A percentile compares a stretch with the other conserved stretches of the same genome.
Conservation (phyloP, 1,284 basidiomycete species). For the Clitocybe nebularis region DNA sequence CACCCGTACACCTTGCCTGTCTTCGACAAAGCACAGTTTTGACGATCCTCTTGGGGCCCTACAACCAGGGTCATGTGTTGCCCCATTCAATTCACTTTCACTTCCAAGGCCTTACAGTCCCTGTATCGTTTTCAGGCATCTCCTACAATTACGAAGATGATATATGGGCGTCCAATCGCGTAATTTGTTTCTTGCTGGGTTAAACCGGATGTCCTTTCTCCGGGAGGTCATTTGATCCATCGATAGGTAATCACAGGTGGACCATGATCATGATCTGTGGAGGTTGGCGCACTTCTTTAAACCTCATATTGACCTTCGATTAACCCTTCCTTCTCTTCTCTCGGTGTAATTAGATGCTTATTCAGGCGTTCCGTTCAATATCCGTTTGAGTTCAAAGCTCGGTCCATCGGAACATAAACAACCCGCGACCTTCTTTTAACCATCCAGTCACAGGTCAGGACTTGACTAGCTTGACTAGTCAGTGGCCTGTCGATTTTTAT, state of each 20-base stretch:
- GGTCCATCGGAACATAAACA: conserved; percentile 1
- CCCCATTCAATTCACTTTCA: too few relatives aligned
- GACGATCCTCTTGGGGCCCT: conserved; percentile 1
- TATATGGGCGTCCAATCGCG: not conserved
- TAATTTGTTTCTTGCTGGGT: not conserved
- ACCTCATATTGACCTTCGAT: not conserved
- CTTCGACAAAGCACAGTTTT: not conserved
- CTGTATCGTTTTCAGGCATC: not conserved
- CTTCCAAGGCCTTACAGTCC: not conserved
- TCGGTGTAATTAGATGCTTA: not conserved
- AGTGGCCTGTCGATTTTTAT: too few relatives aligned
- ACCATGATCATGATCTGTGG: not conserved
- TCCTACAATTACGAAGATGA: not conserved
- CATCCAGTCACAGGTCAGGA: not conserved
- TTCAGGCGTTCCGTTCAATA: conserved; percentile 5
- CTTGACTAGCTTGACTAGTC: not conserved
- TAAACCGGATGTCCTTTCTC: not conserved
- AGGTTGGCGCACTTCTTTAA: conserved; percentile 1
- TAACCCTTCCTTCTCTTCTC: not conserved
- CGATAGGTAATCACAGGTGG: not conserved
- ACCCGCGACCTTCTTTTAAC: conserved; percentile 2
- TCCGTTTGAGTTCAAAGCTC: not conserved
- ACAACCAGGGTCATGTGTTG: not conserved
- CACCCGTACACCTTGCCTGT: not conserved
- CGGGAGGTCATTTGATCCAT: conserved; percentile 3